Conservation (phyloP, 306 rosid species). For the Neltuma alba region DNA sequence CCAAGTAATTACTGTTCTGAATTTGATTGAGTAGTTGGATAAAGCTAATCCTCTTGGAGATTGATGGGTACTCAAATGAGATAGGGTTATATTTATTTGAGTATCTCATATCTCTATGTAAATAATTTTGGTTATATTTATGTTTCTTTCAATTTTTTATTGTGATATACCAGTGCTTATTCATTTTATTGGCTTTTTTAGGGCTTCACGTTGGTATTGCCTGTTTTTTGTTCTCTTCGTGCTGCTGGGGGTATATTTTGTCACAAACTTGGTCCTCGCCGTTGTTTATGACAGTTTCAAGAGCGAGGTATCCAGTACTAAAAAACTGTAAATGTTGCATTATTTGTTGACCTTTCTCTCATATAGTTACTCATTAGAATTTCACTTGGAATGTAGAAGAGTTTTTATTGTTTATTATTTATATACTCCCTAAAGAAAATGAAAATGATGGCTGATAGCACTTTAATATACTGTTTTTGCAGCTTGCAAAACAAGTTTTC, state of each 20-base stretch:
- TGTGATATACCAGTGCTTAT: constrained; percentile 19
- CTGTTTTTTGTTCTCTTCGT: constrained; percentile 79
- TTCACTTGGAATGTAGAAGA: constrained; percentile 10
- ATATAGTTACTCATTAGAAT: constrained; percentile 26
- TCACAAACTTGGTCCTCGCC: constrained; percentile 93
- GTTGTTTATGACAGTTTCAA: constrained; percentile 96
- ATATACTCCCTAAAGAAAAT: constrained; percentile 29
- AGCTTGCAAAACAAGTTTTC: constrained; percentile 88
- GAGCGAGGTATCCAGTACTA: constrained; percentile 62
- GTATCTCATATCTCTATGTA: not conserved
- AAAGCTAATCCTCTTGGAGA: not conserved
- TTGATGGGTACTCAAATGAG: not conserved
- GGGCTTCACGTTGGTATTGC: constrained; percentile 95
- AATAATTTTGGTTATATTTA: not conserved
- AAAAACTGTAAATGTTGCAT: constrained; percentile 14
- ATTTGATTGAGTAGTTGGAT: not conserved
- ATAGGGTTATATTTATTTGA: not conserved
- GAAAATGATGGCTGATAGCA: constrained; percentile 31
- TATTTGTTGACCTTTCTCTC: constrained; percentile 17
- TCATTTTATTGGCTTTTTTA: constrained; percentile 46
- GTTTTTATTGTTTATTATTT: constrained; percentile 27
- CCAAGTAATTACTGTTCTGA: not conserved
- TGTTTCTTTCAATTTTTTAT: not conserved
- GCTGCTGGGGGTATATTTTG: constrained; percentile 95
- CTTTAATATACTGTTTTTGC: constrained; percentile 40